Evolutionary conservation across 208 protist genomes (phyloP), one percentile per base, ranked within the genome.

Genomic region (Acanthamoeba rhysodes): DNA sequence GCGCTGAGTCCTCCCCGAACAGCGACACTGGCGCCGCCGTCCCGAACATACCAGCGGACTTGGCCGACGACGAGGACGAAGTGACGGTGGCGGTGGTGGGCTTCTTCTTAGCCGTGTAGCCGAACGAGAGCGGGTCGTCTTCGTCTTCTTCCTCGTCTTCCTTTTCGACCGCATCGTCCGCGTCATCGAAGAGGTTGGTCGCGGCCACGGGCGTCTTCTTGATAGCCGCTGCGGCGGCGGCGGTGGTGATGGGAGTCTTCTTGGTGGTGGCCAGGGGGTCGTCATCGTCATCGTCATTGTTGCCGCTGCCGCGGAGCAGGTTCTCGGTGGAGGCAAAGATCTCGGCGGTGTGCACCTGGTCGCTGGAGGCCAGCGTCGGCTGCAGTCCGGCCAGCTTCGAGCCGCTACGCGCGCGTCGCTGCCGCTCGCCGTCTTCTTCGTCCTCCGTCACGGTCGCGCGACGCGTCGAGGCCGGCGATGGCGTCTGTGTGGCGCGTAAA

Each of bases 371-470:
- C 41, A 84, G 41, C 10, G 74, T 55, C 22, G 74, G 74, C 34
- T 27, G 12, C 37, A 84, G 74, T 7, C 74, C 74, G 37, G 74
- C 74, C 24, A 84, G 74, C 74, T 84, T 84, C 20, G 74, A 82
- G 37, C 74, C 74, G 74, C 74, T 84, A 27, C 74, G 74, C 41
- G 41, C 45, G 45, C 74, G 74, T 0, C 37, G 74, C 74, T 84
- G 37, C 8, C 74, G 29, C 74, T 84, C 74, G n/a, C 29, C 74
- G 0, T 78, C 45, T 0, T 48, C 45, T 48, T 48, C 45, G 45
- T 4, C 70, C 34, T 45, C 70, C 0, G 70, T n/a, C n/a, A 74
- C 22, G 66, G n/a, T 74, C 53, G 27, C 24, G 66, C 66, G 66
- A 74, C 66, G 66, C 24, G 12, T 24, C 12, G n/a, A 12, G 22